phyloP scores from a whole-genome alignment of 2,329 filamentous ascomycete genomes.

The Camillea tinctor region DNA sequence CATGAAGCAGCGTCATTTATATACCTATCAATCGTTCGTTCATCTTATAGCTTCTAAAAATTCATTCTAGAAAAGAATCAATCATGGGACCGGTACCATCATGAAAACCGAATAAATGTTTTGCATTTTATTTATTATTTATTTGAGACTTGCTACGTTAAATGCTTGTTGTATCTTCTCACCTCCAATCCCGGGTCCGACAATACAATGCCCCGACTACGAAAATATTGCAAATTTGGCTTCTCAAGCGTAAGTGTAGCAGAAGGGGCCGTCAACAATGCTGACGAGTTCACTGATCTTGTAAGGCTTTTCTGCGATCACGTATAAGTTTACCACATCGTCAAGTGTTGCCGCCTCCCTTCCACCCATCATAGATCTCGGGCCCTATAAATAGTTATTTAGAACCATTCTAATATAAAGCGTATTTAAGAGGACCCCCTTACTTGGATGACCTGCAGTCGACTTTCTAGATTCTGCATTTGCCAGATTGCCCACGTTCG shows the following conservation, averaged over 20 bases:
- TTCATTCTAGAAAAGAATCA: not conserved
- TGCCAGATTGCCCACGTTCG: conserved; percentile 18
- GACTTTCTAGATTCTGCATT: conserved; percentile 12
- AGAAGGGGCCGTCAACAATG: conserved; percentile 28
- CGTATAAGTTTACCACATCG: conserved; percentile 13
- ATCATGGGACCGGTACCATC: not conserved
- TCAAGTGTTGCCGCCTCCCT: conserved; percentile 5
- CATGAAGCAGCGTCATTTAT: not conserved
- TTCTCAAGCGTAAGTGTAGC: conserved; percentile 28
- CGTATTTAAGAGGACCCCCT: conserved; percentile 12
- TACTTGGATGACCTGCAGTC: conserved; percentile 17
- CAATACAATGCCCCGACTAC: no score
- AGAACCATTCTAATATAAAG: not conserved
- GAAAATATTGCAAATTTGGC: no score
- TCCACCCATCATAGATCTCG: conserved; percentile 10
- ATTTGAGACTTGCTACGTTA: no score
- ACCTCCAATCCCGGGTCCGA: no score
- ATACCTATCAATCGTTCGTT: not conserved
- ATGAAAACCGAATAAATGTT: not conserved
- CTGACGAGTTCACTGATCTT: conserved; percentile 29
- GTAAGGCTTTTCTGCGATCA: conserved; percentile 9
- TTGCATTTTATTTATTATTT: no score
- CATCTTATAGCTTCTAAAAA: not conserved
- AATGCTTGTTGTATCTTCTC: no score
- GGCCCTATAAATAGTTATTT: conserved; percentile 8